Percentiles rank a stretch among this genome's conserved stretches.
Evolutionary conservation across 192 early-diverging fungal genomes (phyloP).

Genomic region (Coemansia sp.): DNA sequence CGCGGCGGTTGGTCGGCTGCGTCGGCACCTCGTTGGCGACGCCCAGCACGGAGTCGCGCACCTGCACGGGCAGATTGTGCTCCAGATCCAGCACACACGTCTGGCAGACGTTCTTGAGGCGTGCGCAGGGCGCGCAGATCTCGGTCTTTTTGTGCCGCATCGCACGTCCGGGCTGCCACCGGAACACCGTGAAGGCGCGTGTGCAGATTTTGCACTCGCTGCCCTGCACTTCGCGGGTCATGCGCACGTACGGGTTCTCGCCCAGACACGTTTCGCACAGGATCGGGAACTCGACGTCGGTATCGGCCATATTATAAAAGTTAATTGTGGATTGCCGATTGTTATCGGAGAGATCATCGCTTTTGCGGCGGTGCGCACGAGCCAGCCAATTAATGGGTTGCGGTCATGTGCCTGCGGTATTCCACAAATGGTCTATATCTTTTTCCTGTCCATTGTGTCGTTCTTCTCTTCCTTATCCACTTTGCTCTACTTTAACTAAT

Average conservation of each 20-base stretch:
- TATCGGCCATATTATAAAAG: neutral
- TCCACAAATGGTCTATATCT: neutral
- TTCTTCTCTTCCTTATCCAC: neutral
- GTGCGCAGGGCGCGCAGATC: slow-evolving; percentile 96
- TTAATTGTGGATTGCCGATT: neutral
- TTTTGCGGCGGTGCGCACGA: neutral
- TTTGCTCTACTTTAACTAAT: neutral
- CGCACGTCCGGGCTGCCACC: slow-evolving; percentile 92
- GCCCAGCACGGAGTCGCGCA: slow-evolving; percentile 82
- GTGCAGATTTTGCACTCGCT: slow-evolving; percentile 87
- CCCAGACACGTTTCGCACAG: slow-evolving; percentile 98
- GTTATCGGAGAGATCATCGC: neutral
- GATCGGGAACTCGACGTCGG: slow-evolving; percentile 69
- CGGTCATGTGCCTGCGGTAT: slow-evolving; percentile 11
- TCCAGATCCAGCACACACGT: slow-evolving; percentile 97
- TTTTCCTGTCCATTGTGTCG: too few species aligned
- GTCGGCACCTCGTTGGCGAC: slow-evolving; percentile 75
- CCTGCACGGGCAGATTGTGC: slow-evolving; percentile 89
- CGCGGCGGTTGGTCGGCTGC: slow-evolving; percentile 86
- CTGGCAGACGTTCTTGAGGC: slow-evolving; percentile 98
- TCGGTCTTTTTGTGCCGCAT: slow-evolving; percentile 99
- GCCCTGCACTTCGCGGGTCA: slow-evolving; percentile 78
- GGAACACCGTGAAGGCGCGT: slow-evolving; percentile 93
- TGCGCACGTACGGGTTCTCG: slow-evolving; percentile 96
- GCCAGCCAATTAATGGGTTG: slow-evolving; percentile 8